phyloP scores from a whole-genome alignment of 2,329 filamentous ascomycete genomes.

The Phialophora expanda region DNA sequence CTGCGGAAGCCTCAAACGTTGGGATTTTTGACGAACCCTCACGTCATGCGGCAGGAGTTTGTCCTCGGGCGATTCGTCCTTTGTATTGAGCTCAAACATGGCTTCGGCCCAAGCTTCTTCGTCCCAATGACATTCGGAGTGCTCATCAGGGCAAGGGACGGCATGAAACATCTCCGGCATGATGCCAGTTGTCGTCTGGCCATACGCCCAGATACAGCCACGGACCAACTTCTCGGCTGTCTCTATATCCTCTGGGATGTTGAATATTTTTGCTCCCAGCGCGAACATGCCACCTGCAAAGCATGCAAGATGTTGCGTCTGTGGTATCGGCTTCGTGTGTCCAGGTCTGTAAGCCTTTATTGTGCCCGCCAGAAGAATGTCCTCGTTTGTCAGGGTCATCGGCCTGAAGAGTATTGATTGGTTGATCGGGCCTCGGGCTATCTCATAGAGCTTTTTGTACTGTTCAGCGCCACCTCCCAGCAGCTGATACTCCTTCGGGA shows the following conservation, averaged over 20 bases:
- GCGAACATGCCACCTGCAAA: constrained; percentile 75
- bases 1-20: constrained; percentile 48
- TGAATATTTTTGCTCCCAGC: constrained; percentile 67
- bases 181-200: constrained; percentile 61
- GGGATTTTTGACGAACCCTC: constrained; percentile 41
- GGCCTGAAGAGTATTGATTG: constrained; percentile 77
- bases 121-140: constrained; percentile 49
- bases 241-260: constrained; percentile 59
- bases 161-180: constrained; percentile 65
- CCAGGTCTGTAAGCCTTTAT: constrained; percentile 57
- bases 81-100: constrained; percentile 23
- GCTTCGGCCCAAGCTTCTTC: constrained; percentile 45
- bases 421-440: constrained; percentile 69
- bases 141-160: constrained; percentile 46
- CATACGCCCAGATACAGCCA: constrained; percentile 68
- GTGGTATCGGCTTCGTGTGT: constrained; percentile 42
- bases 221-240: constrained; percentile 63
- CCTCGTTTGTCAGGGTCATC: constrained; percentile 60
- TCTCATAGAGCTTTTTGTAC: constrained; percentile 59
- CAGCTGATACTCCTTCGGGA: constrained; percentile 55
- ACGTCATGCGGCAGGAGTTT: constrained; percentile 13
- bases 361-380: constrained; percentile 57
- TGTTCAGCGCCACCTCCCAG: constrained; percentile 22
- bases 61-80: constrained; percentile 38
- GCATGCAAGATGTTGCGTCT: constrained; percentile 67